phyloP scores from a whole-genome alignment of 768 basidiomycete species.

The Lyophyllum decastes region DNA sequence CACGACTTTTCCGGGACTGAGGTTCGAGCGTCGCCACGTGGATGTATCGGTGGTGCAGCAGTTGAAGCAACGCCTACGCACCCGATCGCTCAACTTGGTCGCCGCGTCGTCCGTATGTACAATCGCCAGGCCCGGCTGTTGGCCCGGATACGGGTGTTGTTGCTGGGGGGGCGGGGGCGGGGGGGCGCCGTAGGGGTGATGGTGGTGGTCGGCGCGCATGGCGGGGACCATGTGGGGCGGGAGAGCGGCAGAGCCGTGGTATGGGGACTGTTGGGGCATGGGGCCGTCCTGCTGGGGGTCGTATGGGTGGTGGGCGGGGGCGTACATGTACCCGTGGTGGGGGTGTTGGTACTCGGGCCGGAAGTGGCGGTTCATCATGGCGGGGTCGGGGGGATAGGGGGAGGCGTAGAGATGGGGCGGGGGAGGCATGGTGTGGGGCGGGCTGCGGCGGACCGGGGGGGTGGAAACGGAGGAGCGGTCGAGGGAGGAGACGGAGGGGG shows the following conservation, averaged over 20 bases:
- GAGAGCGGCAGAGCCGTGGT: conserved; percentile 6
- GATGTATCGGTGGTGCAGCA: conserved; percentile 85
- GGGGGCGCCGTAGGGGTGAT: conserved; percentile 12
- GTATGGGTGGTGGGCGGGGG: conserved; percentile 1
- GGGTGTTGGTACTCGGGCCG: conserved; percentile 21
- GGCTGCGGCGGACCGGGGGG: conserved; percentile 51
- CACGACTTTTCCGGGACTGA: conserved; percentile 79
- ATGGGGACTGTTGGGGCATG: conserved; percentile 12
- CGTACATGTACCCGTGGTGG: conserved; percentile 36
- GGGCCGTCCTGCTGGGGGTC: conserved; percentile 12
- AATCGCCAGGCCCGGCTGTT: conserved; percentile 26
- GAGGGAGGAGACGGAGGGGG: conserved; percentile 57
- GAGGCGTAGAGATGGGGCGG: conserved; percentile 34
- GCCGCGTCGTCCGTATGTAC: conserved; percentile 75
- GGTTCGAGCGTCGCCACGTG: conserved; percentile 77
- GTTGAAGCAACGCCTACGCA: conserved; percentile 79
- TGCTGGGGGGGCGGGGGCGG: background rate
- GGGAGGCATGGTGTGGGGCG: conserved; percentile 30
- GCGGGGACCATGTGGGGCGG: conserved; percentile 13
- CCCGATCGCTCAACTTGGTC: conserved; percentile 77
- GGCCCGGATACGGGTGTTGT: conserved; percentile 31
- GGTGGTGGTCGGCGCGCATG: conserved; percentile 16
- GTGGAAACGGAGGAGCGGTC: conserved; percentile 64
- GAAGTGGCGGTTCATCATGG: conserved; percentile 26
- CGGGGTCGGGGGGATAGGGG: conserved; percentile 39